Evolutionary conservation across 805 yeast species (phyloP), one percentile per base, ranked within the genome.

Genomic region (Pichia kluyveri): DNA sequence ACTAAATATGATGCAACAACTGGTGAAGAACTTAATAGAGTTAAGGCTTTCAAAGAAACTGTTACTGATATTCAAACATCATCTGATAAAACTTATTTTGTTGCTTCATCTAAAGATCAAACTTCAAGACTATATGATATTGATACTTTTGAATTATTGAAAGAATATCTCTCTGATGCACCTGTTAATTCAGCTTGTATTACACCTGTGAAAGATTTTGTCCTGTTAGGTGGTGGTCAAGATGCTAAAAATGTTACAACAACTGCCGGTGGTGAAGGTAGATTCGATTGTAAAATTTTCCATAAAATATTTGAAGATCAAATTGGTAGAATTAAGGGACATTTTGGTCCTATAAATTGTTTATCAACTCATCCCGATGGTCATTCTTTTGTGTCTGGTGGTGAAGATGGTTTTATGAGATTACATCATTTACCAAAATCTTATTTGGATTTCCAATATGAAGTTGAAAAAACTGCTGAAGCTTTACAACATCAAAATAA

Each of bases 191-290:
- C 96, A 37, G 98, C 98, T 18, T 83, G 95, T 55, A 84, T 93
- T 57, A 90, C 99, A 15, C 95, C 98, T 27, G 73, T 82, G 49
- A 93, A 93, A 71, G 91, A 93, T 63, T 91, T 83, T 63, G 85
- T 93, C 53, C 83, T 93, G 44, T 75, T 93, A 53, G 99, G 98
- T 46, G 99, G 99, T 72, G 99, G 99, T 81, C 98, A 93, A 74
- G 98, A 89, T 60, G 98, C 99, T 39, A 82, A 89, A 69, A 95
- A 90, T 67, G 99, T 93, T 63, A 93, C 99, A 40, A 93, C 98
- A n/a, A 89, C 98, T 28, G 79, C 93, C 40, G 81, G 89, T 48
- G 75, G 83, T 43, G 96, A 91, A 68, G 99, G 99, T 72, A 87
- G 87, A 64, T 93, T 93, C 67, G 98, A 93, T 73, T 93, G 97